Base-by-base conservation (phyloP, 2,329 filamentous ascomycete genomes). In the Rhytidhysteron rufulum region DNA sequence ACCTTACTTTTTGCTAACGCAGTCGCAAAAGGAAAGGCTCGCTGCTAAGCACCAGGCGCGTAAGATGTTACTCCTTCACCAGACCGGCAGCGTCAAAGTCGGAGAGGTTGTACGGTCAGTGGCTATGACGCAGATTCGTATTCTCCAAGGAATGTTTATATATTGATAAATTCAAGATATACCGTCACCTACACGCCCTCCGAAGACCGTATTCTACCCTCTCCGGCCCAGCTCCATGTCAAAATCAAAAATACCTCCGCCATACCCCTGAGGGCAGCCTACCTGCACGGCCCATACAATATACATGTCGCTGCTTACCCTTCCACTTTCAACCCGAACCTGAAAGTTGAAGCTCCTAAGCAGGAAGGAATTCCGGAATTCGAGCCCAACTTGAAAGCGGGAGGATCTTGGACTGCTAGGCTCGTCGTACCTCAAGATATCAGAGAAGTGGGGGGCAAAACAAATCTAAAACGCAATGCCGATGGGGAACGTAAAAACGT, bases 301-400 rank as follows among this genome's bases (percentile, higher is more conserved):
- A 77, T 97, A 27, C 89, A 88, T 56, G 85, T 90, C 35, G 83
- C 90, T 37, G 86, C 89, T 18, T 95, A 94, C 55, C 88, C 91
- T 1, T 77, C 86, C 13, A 80, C 76, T 34, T 97, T 93, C 70
- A 78, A 90, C 55, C 88, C 91, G 2, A 89, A 95, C 66, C 72
- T 76, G 50, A 89, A 88, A 61, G 83, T 86, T 53, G 79, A 83
- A 42, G 75, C 83, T 37, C 77, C 84, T 1, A 78, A 82, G 38
- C 74, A 75, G 38, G 83, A 89, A 69, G 88, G 87, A 34, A 77
- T 85, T 1, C 93, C 93, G 13, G 86, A 95, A 55, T 98, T 93
- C 58, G 93, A 98, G 68, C 91, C 93, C 34, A 91, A 95, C 72
- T 78, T 98, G 60, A 97, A 97, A 72, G 90, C 93, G 7, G 93